Evolutionary conservation across 2,329 filamentous ascomycete species (phyloP).

Genomic region (Fusarium citri): DNA sequence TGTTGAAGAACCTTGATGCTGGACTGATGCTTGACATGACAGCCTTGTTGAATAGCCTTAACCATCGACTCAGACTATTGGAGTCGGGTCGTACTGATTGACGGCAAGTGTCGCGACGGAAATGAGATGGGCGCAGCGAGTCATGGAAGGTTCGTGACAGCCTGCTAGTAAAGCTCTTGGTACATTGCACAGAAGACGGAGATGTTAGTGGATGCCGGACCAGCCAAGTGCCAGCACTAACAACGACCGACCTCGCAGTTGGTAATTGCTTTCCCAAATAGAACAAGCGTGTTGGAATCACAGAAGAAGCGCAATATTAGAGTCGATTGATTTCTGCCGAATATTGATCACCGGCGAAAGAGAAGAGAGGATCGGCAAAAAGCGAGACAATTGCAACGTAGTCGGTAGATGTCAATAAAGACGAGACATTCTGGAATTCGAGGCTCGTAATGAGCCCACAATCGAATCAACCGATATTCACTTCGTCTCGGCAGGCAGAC

Average conservation of each 20-base stretch:
- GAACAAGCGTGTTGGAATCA: neutral
- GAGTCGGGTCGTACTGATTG: conserved; percentile 19
- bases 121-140: conserved; percentile 39
- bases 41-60: conserved; percentile 26
- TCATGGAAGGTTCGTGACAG: conserved; percentile 38
- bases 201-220: conserved; percentile 35
- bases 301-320: too few relatives aligned
- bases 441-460: conserved; percentile 20
- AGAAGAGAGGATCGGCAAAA: conserved; percentile 30
- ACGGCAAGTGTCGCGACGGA: conserved; percentile 31
- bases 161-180: conserved; percentile 20
- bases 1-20: neutral
- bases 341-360: neutral
- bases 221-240: conserved; percentile 31
- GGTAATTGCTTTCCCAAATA: conserved; percentile 2
- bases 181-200: conserved; percentile 29
- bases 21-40: neutral
- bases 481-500: conserved; percentile 3
- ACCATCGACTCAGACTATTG: conserved; percentile 29
- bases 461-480: conserved; percentile 14
- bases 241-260: conserved; percentile 19
- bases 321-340: neutral
- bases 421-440: conserved; percentile 27
- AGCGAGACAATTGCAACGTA: conserved; percentile 18
- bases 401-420: neutral